Base-by-base conservation (phyloP, 2,329 filamentous ascomycete genomes). In the Rutstroemia sp. region DNA sequence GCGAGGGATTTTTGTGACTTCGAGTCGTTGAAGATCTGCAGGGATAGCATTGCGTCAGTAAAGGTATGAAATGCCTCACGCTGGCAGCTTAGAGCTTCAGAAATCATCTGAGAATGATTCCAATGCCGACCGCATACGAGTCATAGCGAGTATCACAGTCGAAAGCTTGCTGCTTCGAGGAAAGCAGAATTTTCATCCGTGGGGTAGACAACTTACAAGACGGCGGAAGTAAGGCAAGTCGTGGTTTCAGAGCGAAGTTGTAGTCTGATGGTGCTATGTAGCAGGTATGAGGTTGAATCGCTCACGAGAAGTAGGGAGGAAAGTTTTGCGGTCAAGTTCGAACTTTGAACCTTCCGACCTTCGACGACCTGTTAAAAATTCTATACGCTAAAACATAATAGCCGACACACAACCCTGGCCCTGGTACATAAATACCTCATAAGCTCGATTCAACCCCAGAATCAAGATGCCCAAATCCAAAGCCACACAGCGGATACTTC, bases 1-100 rank as follows among this genome's bases (percentile, higher is more conserved):
- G 59, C 55, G 52, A 17, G 40, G 36, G 21, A 40, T 34, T 34
- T 56, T 23, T 39, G 19, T 12, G 52, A 46, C 40, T 50, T 56
- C n/a, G 38, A 36, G 17, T 34, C 30, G 9, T 51, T 17, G 39
- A 46, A 47, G 54, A 47, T 53, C 54, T 57, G 40, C 40, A 44
- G 34, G 25, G 21, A 23, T 46, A n/a, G 10, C 7, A 40, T 42
- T 42, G 52, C 48, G 52, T 34, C 5, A 49, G 48, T 49, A 49
- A 49, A 25, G 9, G 16, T 36, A 42, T 54, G 52, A 54, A 54
- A 54, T 49, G 21, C 34, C 45, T n/a, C 52, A 49, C 19, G 12
- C 30, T 10, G 12, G 48, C n/a, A 45, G 27, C 39, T n/a, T n/a
- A 19, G 8, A 42, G 17, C 16, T 42, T 10, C 16, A 42, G 16